Evolutionary conservation across 2,329 filamentous ascomycete genomes (phyloP).

Genomic region (Pseudocercospora cruenta): DNA sequence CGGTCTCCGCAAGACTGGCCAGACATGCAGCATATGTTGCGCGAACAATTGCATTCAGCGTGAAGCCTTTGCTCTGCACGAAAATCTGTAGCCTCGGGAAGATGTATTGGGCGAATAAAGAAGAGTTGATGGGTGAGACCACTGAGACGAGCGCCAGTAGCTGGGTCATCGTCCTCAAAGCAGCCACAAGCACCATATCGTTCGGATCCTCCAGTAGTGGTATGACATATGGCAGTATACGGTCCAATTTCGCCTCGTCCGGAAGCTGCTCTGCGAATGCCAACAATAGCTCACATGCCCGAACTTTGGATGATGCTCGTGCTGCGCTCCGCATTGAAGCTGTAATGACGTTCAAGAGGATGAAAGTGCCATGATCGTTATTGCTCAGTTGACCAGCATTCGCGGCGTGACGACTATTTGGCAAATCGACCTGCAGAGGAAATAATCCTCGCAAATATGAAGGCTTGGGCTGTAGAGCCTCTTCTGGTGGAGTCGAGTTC

Average conservation of each 20-base stretch:
- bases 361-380: slow-evolving; percentile 84
- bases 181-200: slow-evolving; percentile 82
- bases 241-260: slow-evolving; percentile 93
- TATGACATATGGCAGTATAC: slow-evolving; percentile 88
- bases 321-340: slow-evolving; percentile 88
- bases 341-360: slow-evolving; percentile 87
- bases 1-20: slow-evolving; percentile 83
- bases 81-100: slow-evolving; percentile 63
- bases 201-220: slow-evolving; percentile 78
- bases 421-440: slow-evolving; percentile 82
- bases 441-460: slow-evolving; percentile 64
- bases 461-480: slow-evolving; percentile 33
- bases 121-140: slow-evolving; percentile 75
- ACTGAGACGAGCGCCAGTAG: slow-evolving; percentile 83
- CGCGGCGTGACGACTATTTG: slow-evolving; percentile 76
- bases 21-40: slow-evolving; percentile 93
- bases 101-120: slow-evolving; percentile 69
- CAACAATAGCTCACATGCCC: slow-evolving; percentile 87
- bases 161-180: slow-evolving; percentile 84
- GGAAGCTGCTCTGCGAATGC: slow-evolving; percentile 90
- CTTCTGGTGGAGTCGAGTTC: slow-evolving; percentile 46
- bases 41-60: slow-evolving; percentile 67
- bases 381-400: slow-evolving; percentile 63
- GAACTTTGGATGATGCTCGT: slow-evolving; percentile 80
- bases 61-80: slow-evolving; percentile 53